phyloP scores from a whole-genome alignment of 2,329 filamentous ascomycete species.

The Sporothrix curviconia region DNA sequence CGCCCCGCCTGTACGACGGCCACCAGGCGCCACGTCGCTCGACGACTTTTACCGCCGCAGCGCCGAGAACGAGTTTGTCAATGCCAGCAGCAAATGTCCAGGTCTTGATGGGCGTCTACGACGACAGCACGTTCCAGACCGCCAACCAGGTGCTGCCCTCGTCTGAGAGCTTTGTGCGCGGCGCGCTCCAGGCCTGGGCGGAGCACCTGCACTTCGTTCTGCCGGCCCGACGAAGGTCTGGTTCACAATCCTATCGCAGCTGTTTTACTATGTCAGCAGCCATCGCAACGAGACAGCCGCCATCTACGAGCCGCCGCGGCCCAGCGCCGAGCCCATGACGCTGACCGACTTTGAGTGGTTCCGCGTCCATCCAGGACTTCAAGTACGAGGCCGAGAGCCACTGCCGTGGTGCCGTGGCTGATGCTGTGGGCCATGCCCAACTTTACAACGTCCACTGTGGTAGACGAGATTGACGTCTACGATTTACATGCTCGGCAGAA shows the following conservation, averaged over 20 bases:
- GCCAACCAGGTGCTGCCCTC: constrained; percentile 23
- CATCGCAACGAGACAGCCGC: constrained; percentile 40
- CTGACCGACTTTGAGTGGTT: constrained; percentile 23
- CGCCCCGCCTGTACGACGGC: constrained; percentile 14
- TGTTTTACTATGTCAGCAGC: constrained; percentile 43
- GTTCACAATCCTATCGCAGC: constrained; percentile 47
- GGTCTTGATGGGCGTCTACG: constrained; percentile 24
- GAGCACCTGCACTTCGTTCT: constrained; percentile 43
- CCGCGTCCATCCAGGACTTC: constrained; percentile 24
- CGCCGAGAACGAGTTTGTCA: constrained; percentile 21
- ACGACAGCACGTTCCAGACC: constrained; percentile 14
- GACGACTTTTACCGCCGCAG: constrained; percentile 19
- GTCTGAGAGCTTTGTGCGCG: constrained; percentile 37
- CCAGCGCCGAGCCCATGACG: constrained; percentile 35
- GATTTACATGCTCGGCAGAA: constrained; percentile 41
- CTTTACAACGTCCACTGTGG: constrained; percentile 35
- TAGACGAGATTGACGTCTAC: constrained; percentile 36
- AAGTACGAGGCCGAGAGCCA: constrained; percentile 35
- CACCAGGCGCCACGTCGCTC: constrained; percentile 11
- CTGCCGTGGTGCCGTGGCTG: constrained; percentile 35
- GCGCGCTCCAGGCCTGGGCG: constrained; percentile 42
- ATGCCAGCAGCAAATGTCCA: constrained; percentile 16
- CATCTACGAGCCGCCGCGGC: constrained; percentile 36
- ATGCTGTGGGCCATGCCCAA: constrained; percentile 36
- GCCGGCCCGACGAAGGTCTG: constrained; percentile 49